phyloP scores from a whole-genome alignment of 257 asterid genomes.

The Handroanthus guayacan region DNA sequence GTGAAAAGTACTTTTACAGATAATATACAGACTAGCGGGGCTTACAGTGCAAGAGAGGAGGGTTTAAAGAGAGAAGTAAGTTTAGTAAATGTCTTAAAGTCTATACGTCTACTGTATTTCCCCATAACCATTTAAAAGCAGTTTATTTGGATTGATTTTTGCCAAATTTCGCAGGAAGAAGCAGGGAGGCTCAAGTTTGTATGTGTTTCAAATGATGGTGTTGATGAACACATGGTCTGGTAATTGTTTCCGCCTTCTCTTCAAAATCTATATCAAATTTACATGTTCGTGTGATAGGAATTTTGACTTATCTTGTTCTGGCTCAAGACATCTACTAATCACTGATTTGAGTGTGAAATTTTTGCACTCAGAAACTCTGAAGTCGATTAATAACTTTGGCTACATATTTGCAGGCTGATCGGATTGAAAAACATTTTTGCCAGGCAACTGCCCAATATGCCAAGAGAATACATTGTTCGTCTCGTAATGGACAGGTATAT shows the following conservation, averaged over 20 bases:
- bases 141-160: slow-evolving; percentile 29
- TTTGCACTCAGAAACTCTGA: neutral
- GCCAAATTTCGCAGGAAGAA: slow-evolving; percentile 74
- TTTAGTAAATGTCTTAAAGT: slow-evolving; percentile 1
- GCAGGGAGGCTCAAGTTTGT: slow-evolving; percentile 84
- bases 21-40: slow-evolving; percentile 91
- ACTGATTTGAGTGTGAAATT: neutral
- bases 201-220: slow-evolving; percentile 88
- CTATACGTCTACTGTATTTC: too few species aligned
- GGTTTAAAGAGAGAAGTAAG: slow-evolving; percentile 90
- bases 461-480: slow-evolving; percentile 98
- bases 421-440: slow-evolving; percentile 97
- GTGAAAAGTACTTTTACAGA: slow-evolving; percentile 77
- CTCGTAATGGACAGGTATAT: slow-evolving; percentile 97
- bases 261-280: slow-evolving; percentile 3
- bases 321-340: slow-evolving; percentile 22
- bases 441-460: slow-evolving; percentile 98
- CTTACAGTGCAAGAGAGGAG: slow-evolving; percentile 95
- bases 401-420: slow-evolving; percentile 70
- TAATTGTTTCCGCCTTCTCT: slow-evolving; percentile 48
- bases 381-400: slow-evolving; percentile 21
- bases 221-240: slow-evolving; percentile 95
- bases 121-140: neutral
- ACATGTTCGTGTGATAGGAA: slow-evolving; percentile 5
- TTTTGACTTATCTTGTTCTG: slow-evolving; percentile 10